Percentiles rank a stretch among this genome's conserved stretches.
These are phyloP conservation scores for Colletotrichum tanaceti DNA, from an alignment of 2,329 filamentous ascomycete genomes.

Conservation along the genomic window DNA sequence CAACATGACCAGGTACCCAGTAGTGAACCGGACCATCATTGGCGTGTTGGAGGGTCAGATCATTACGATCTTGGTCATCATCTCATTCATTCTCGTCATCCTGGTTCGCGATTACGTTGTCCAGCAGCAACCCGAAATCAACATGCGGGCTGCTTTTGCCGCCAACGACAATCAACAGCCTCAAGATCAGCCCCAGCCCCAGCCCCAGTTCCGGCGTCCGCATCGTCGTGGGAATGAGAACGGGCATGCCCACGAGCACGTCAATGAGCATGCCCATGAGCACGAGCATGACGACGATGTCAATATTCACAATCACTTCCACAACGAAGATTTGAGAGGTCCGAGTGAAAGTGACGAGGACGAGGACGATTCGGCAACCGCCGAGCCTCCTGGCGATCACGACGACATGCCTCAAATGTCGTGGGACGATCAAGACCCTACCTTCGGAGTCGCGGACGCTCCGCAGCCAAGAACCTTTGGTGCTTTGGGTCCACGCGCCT, in stretches of 20 bases:
- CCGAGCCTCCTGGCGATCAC: slow-evolving; percentile 2
- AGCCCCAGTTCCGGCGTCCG: slow-evolving; percentile 1
- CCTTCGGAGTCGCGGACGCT: slow-evolving; percentile 3
- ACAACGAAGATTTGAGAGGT: slow-evolving; percentile 10
- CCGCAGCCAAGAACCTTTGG: neutral
- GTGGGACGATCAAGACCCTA: slow-evolving; percentile 28
- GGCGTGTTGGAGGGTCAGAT: slow-evolving; percentile 91
- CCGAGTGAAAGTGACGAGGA: slow-evolving; percentile 31
- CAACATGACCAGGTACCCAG: slow-evolving; percentile 74
- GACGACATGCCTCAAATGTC: slow-evolving; percentile 19
- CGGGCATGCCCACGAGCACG: too few species aligned
- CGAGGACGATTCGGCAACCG: slow-evolving; percentile 20
- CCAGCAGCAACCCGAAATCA: slow-evolving; percentile 94
- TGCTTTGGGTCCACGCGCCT: slow-evolving; percentile 11
- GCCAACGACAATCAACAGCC: slow-evolving; percentile 32
- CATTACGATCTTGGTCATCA: slow-evolving; percentile 90
- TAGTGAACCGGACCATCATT: slow-evolving; percentile 82
- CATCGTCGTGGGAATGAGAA: too few species aligned
- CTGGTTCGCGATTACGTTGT: slow-evolving; percentile 97
- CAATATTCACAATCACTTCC: slow-evolving; percentile 10
- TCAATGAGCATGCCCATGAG: neutral
- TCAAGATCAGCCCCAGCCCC: slow-evolving; percentile 17
- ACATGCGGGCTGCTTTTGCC: slow-evolving; percentile 75
- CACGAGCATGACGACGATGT: slow-evolving; percentile 30
- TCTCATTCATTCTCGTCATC: slow-evolving; percentile 97